These are phyloP conservation scores for Nothophytophthora sp. DNA, from an alignment of 352 stramenopile genomes.

Conservation along the genomic window DNA sequence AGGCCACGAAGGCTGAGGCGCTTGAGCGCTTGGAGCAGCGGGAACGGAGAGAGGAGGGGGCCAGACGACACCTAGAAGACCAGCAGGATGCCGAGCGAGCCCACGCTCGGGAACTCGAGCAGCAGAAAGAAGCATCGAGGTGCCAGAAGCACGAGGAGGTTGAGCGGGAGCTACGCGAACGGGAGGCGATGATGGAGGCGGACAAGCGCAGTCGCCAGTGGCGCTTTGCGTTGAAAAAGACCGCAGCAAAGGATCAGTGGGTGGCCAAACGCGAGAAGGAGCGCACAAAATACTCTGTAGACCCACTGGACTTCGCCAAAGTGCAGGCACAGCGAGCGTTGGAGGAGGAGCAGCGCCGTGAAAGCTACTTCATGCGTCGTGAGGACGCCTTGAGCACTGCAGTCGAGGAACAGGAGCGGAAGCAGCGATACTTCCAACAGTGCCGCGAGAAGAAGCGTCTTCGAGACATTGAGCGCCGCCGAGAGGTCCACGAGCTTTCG, in stretches of 20 bases:
- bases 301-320: constrained; percentile 58
- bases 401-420: constrained; percentile 37
- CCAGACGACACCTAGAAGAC: constrained; percentile 17
- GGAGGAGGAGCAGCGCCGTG: constrained; percentile 54
- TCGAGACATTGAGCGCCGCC: constrained; percentile 27
- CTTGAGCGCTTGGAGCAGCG: constrained; percentile 15
- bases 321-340: constrained; percentile 36
- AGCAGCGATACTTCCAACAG: constrained; percentile 39
- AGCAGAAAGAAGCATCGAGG: constrained; percentile 25
- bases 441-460: constrained; percentile 36
- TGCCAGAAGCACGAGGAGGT: constrained; percentile 40
- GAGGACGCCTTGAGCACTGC: constrained; percentile 32
- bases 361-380: constrained; percentile 42
- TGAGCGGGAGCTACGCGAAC: constrained; percentile 29
- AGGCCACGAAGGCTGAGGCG: constrained; percentile 14
- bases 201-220: constrained; percentile 39
- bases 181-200: constrained; percentile 35
- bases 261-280: constrained; percentile 50
- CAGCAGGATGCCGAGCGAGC: constrained; percentile 6
- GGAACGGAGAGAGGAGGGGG: constrained; percentile 21
- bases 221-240: constrained; percentile 44
- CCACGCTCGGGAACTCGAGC: background rate
- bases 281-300: constrained; percentile 39
- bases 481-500: constrained; percentile 29
- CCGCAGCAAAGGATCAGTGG: constrained; percentile 37